Percentiles rank a stretch among this genome's conserved stretches.
phyloP scores from a whole-genome alignment of 1,139 yeast species.

The Yarrowia galli region DNA sequence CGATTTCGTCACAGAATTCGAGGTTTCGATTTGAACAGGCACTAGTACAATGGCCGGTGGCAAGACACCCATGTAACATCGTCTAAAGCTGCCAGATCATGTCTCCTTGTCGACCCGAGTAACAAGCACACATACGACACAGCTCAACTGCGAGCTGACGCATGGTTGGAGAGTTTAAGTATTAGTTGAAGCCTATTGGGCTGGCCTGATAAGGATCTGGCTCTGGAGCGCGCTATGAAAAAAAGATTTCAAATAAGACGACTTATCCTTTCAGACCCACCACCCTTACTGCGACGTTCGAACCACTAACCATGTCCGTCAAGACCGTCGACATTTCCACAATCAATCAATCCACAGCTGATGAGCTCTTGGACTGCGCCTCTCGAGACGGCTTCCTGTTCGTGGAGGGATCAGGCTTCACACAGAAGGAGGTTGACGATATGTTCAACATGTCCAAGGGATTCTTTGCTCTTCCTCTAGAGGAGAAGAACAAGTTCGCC shows the following conservation, averaged over 20 bases:
- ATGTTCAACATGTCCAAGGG: constrained; percentile 62
- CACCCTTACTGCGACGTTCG: background rate
- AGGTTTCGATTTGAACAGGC: background rate
- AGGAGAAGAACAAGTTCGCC: constrained; percentile 57
- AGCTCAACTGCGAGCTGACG: constrained; percentile 7
- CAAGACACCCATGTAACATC: background rate
- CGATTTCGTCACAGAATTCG: too few relatives aligned
- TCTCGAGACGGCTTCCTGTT: constrained; percentile 73
- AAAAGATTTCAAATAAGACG: background rate
- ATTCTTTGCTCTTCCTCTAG: constrained; percentile 62
- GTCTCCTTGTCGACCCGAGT: constrained; percentile 9
- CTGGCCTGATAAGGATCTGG: constrained; percentile 21
- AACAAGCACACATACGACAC: constrained; percentile 6
- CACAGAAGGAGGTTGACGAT: constrained; percentile 62
- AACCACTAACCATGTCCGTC: constrained; percentile 9
- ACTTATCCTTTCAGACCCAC: background rate
- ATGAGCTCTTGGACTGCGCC: constrained; percentile 67
- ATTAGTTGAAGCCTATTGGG: constrained; percentile 22
- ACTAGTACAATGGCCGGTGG: background rate
- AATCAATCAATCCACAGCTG: constrained; percentile 57
- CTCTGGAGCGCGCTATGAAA: background rate
- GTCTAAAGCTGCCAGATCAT: constrained; percentile 8
- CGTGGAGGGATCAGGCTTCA: constrained; percentile 74
- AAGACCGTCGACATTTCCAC: constrained; percentile 60
- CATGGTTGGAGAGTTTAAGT: constrained; percentile 1